Base-by-base conservation (phyloP, 306 rosid species). In the Ammopiptanthus mongolicus region DNA sequence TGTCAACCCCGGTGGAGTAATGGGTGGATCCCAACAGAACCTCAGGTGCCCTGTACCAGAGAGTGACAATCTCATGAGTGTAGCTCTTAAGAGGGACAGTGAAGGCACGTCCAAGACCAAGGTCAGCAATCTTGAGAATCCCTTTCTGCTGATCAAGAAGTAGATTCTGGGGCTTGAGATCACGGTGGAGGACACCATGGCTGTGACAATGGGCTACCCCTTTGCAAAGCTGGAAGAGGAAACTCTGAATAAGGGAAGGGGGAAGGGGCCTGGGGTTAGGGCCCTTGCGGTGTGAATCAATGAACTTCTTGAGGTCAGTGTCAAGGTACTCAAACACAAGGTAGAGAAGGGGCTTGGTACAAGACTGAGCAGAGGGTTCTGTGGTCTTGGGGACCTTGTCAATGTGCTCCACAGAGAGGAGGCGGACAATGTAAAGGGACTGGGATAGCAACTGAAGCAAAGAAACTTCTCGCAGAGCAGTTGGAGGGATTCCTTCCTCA, bases 41-140 rank as follows among this genome's bases (percentile, higher is more conserved):
- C 87, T 95, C 97, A 0, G 98, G 98, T 0, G 97, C 97, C 23
- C 98, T 82, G 6, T 95, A 95, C 98, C 97, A 95, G 18, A 95
- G 98, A 1, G 98, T 95, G 5, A 95, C 98, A 41, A 95, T 92
- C 86, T 95, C 98, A 56, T 95, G 98, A 10, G 98, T 95, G 71
- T 90, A 95, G 70, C 97, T 90, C 89, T 95, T 95, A 4, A 95
- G 88, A 8, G 98, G 98, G 9, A 95, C 97, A 17, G 98, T 91
- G 77, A 95, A 95, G 31, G 98, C 96, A 0, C 97, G 83, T 0
- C 97, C 98, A 2, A 95, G 93, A 18, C 98, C 97, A 3, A 91
- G 89, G 71, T 95, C 98, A 1, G 97, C 98, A 28, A 95, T 95
- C 85, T 95, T 95, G 23, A 95, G 82, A 33, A 95, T 87, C 5